Conservation (phyloP, 2,329 filamentous ascomycete species). For the Pseudocercospora ulei region DNA sequence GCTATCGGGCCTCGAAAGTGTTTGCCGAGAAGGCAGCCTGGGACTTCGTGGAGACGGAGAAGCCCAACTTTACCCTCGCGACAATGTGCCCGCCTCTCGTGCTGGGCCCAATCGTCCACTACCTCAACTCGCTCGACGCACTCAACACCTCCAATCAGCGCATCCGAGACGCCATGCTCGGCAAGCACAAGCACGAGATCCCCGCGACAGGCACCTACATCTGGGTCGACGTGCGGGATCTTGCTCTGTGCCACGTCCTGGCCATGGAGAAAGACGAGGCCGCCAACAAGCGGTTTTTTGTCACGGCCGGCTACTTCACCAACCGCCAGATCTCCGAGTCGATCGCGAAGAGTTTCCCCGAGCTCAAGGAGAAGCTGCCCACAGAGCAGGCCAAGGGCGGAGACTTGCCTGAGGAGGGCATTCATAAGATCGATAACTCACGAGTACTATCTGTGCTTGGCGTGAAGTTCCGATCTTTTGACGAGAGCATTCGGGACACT, state of each 20-base stretch:
- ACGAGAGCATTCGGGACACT: constrained; percentile 52
- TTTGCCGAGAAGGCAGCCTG: constrained; percentile 52
- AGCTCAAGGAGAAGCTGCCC: constrained; percentile 45
- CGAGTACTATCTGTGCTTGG: constrained; percentile 48
- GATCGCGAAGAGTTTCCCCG: constrained; percentile 48
- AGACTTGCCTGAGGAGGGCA: constrained; percentile 41
- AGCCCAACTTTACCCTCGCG: constrained; percentile 43
- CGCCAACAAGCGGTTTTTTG: constrained; percentile 55
- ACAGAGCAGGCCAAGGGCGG: constrained; percentile 36
- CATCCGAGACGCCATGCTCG: constrained; percentile 51
- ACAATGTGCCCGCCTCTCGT: constrained; percentile 46
- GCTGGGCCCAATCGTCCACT: constrained; percentile 47
- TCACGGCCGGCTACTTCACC: constrained; percentile 52
- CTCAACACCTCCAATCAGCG: constrained; percentile 66
- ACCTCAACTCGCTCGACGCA: constrained; percentile 52
- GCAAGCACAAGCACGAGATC: constrained; percentile 50
- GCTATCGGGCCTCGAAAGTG: constrained; percentile 49
- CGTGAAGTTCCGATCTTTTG: constrained; percentile 50
- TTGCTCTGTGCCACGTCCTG: constrained; percentile 22
- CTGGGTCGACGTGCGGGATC: constrained; percentile 27
- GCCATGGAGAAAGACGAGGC: constrained; percentile 45
- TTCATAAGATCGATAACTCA: constrained; percentile 50
- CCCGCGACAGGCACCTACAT: constrained; percentile 41
- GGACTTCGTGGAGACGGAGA: constrained; percentile 46
- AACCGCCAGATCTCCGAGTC: constrained; percentile 52